Percentiles rank a stretch among this genome's conserved stretches.
These are phyloP conservation scores for Eimeria sp. DNA, from an alignment of 169 alveolate genomes.

Conservation along the genomic window DNA sequence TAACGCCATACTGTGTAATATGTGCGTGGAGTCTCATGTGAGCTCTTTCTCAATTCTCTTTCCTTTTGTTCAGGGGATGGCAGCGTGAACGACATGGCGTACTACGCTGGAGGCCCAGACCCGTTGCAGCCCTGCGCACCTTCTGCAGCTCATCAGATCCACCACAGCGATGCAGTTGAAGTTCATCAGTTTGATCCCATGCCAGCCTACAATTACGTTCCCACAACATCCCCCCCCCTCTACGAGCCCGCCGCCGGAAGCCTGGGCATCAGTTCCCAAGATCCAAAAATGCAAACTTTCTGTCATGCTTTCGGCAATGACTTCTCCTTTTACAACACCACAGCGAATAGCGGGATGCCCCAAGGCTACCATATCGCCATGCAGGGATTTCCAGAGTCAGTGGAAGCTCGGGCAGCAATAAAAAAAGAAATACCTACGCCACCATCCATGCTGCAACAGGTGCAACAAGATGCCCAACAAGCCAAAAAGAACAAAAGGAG, in stretches of 20 bases:
- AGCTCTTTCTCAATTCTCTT: neutral
- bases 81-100: conserved; percentile 60
- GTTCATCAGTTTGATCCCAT: conserved; percentile 42
- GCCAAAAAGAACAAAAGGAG: conserved; percentile 9
- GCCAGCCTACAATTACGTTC: conserved; percentile 42
- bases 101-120: conserved; percentile 69
- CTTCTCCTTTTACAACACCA: conserved; percentile 51
- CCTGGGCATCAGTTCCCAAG: conserved; percentile 35
- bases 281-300: conserved; percentile 70
- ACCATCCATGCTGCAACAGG: conserved; percentile 30
- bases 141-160: neutral
- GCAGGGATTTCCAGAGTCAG: conserved; percentile 56
- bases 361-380: conserved; percentile 77
- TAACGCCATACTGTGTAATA: neutral
- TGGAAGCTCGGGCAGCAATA: conserved; percentile 51
- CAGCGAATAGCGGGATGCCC: conserved; percentile 69
- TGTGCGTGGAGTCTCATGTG: neutral
- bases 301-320: conserved; percentile 58
- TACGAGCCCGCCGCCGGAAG: conserved; percentile 50
- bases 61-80: conserved; percentile 16
- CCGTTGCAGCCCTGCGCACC: conserved; percentile 58
- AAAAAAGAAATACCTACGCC: conserved; percentile 32
- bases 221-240: conserved; percentile 53
- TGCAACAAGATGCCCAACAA: neutral
- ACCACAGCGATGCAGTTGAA: conserved; percentile 21